phyloP scores from a whole-genome alignment of 2,329 filamentous ascomycete species.

The Aureobasidium musti region DNA sequence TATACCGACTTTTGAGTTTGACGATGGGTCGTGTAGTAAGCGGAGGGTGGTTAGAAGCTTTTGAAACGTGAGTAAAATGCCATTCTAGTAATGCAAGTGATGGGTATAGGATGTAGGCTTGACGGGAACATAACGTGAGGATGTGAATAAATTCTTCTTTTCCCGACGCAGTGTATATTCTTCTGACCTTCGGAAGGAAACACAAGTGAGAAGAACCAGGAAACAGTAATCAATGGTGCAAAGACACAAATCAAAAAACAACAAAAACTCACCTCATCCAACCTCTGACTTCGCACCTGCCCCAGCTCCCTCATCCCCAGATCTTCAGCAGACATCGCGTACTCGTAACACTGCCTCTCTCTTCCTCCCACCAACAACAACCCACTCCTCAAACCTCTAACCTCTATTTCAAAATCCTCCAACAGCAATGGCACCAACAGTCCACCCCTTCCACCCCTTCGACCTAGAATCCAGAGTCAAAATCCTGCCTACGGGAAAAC shows the following conservation, averaged over 20 bases:
- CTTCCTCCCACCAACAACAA: not conserved
- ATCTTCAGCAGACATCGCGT: constrained; percentile 41
- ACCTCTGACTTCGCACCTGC: constrained; percentile 52
- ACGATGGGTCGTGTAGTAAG: constrained; percentile 27
- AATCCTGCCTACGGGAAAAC: constrained; percentile 53
- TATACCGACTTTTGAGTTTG: constrained; percentile 47
- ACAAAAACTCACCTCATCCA: constrained; percentile 52
- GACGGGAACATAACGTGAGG: not conserved
- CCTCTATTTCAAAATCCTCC: not conserved
- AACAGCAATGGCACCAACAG: constrained; percentile 56
- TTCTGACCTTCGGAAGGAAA: not conserved
- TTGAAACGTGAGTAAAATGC: not conserved
- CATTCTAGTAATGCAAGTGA: not conserved
- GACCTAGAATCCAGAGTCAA: constrained; percentile 56
- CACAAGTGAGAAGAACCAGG: not conserved
- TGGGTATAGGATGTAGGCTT: not conserved
- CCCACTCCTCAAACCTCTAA: constrained; percentile 33
- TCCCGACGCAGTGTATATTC: not conserved
- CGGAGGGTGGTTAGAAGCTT: constrained; percentile 18
- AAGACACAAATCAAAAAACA: not conserved
- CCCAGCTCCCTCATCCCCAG: constrained; percentile 57
- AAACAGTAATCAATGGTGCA: not conserved
- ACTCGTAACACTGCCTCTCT: no score
- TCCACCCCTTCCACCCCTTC: constrained; percentile 56
- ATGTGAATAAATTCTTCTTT: not conserved